These are phyloP conservation scores for Penicilliopsis zonata DNA, from an alignment of 495 filamentous ascomycete species.

Conservation along the genomic window DNA sequence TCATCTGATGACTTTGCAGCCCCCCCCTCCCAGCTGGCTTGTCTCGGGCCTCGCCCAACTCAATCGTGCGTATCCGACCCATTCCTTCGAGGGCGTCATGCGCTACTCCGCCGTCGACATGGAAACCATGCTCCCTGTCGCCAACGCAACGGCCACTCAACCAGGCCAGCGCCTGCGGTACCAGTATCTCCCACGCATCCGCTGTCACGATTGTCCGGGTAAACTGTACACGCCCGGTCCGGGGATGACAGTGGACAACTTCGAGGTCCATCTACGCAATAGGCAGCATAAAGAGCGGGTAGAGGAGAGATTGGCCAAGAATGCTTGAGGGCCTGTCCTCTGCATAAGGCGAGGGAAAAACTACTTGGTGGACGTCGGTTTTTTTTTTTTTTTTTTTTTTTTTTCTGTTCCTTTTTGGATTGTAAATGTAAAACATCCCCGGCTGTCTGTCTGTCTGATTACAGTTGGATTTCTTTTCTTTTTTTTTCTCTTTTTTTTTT, in stretches of 20 bases:
- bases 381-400: too few species aligned
- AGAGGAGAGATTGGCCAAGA: slow-evolving; percentile 34
- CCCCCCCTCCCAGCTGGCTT: slow-evolving; percentile 76
- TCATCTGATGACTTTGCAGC: slow-evolving; percentile 32
- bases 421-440: too few species aligned
- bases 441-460: too few species aligned
- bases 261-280: slow-evolving; percentile 82
- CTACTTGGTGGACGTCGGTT: too few species aligned
- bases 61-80: slow-evolving; percentile 52
- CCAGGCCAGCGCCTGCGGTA: slow-evolving; percentile 45
- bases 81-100: slow-evolving; percentile 80
- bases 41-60: slow-evolving; percentile 49
- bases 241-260: slow-evolving; percentile 72
- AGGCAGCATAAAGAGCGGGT: slow-evolving; percentile 65
- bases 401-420: too few species aligned
- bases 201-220: slow-evolving; percentile 82
- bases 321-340: slow-evolving; percentile 6
- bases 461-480: too few species aligned
- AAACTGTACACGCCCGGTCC: slow-evolving; percentile 88
- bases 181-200: slow-evolving; percentile 72
- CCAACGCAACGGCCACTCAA: slow-evolving; percentile 35
- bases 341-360: slow-evolving; percentile 5
- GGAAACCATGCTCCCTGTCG: slow-evolving; percentile 43
- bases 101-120: slow-evolving; percentile 66
- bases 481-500: too few species aligned